These are phyloP conservation scores for Liquidambar formosana DNA, from an alignment of 164 flowering plant species.

Conservation along the genomic window DNA sequence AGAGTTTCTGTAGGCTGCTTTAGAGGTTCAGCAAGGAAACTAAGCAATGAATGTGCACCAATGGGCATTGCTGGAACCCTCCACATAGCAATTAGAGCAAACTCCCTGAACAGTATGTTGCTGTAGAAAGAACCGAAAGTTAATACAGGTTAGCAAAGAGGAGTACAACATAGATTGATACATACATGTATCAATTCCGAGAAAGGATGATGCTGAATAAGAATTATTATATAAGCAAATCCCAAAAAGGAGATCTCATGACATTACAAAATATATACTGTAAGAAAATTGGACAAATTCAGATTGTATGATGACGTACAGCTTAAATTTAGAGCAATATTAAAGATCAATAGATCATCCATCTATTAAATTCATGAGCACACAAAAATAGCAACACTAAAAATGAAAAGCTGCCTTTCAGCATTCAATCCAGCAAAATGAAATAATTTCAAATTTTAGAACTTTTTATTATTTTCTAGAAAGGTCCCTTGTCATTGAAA, in stretches of 20 bases:
- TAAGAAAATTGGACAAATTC: too few relatives aligned
- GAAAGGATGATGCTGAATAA: too few relatives aligned
- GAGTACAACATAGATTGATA: background rate
- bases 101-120: conserved; percentile 87
- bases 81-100: conserved; percentile 97
- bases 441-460: background rate
- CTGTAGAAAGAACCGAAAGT: conserved; percentile 38
- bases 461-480: background rate
- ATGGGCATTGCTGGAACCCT: conserved; percentile 91
- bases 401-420: background rate
- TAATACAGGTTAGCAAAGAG: background rate
- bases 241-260: too few relatives aligned
- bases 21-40: conserved; percentile 95
- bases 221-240: too few relatives aligned
- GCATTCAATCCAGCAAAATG: background rate
- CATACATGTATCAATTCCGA: background rate
- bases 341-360: background rate
- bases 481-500: background rate
- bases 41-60: conserved; percentile 84
- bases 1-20: conserved; percentile 61
- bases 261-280: too few relatives aligned
- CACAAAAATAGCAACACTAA: background rate
- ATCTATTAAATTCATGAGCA: background rate
- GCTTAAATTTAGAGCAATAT: background rate
- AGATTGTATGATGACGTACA: too few relatives aligned